A percentile compares a stretch with the other conserved stretches of the same genome.
These are phyloP conservation scores for Fusarium sublunatum DNA, from an alignment of 2,329 filamentous ascomycete species.

Conservation along the genomic window DNA sequence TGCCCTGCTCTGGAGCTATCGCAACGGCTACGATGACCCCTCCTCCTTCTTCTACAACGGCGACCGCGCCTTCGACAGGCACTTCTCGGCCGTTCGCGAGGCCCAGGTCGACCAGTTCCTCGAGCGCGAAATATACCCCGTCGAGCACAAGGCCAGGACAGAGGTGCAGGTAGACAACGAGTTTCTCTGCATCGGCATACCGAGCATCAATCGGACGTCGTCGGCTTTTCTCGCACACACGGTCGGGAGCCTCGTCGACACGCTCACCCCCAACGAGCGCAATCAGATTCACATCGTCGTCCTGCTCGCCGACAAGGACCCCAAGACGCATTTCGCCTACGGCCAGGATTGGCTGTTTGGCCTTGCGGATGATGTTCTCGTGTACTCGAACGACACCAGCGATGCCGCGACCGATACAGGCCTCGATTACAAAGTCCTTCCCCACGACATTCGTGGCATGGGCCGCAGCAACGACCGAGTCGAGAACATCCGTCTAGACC, in stretches of 20 bases:
- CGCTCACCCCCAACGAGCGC: conserved; percentile 48
- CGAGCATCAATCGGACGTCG: conserved; percentile 49
- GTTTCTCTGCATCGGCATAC: conserved; percentile 51
- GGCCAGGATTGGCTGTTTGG: conserved; percentile 48
- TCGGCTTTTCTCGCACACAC: conserved; percentile 47
- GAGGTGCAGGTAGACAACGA: conserved; percentile 17
- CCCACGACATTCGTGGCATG: conserved; percentile 39
- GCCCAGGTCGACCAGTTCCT: conserved; percentile 41
- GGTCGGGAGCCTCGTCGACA: conserved; percentile 49
- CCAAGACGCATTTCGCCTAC: conserved; percentile 48
- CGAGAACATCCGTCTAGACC: conserved; percentile 51
- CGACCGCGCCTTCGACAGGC: conserved; percentile 43
- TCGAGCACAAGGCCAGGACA: conserved; percentile 20
- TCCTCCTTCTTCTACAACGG: conserved; percentile 51
- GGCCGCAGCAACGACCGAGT: conserved; percentile 46
- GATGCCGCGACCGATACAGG: conserved; percentile 1
- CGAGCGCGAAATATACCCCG: conserved; percentile 37
- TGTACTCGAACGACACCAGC: conserved; percentile 40
- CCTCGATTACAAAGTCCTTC: conserved; percentile 29
- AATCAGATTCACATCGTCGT: conserved; percentile 49
- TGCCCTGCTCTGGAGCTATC: conserved; percentile 45
- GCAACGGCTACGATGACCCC: conserved; percentile 51
- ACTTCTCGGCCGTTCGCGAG: conserved; percentile 44
- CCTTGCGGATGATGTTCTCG: conserved; percentile 50
- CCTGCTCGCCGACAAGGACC: conserved; percentile 51